Base-by-base conservation (phyloP, 305 asterid genomes). In the Ajuga reptans region DNA sequence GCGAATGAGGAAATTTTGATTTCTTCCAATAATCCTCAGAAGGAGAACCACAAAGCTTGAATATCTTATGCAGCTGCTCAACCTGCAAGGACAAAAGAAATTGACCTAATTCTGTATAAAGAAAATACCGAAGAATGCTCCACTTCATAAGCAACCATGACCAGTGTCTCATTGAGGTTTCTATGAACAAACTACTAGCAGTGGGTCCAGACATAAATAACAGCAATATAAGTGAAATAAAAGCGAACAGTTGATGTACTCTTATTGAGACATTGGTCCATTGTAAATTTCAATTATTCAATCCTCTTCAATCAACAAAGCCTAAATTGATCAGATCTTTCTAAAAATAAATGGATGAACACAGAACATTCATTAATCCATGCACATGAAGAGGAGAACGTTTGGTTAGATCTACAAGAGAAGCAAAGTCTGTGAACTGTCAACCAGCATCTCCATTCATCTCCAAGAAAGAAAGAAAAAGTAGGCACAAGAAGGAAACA, bases 31-130 rank as follows among this genome's bases (percentile, higher is more conserved):
- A 92, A 68, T 90, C 96, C 65, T 92, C 98, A 0, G 97, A 84
- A 49, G 98, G 98, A 46, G 98, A 92, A 61, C 98, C 98, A 77
- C 98, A 92, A 60, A 92, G 87, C 83, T 92, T 92, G 86, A 92
- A 92, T 76, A 92, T 90, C 81, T 92, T 90, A 81, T 92, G 97
- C 81, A 92, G 66, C 83, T 92, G 98, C 82, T 92, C 98, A 73
- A 92, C 97, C 98, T 92, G 77, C 68, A 79, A 51, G 52, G 39
- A 39, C 66, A 64, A 50, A 69, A 62, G 11, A 33, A n/a, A 61
- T 11, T 43, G 9, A 45, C 31, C 42, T 9, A 27, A 73, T 12
- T 53, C 31, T 14, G 64, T 66, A 31, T 12, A 33, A 39, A 52
- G 59, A 6, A 70, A 60, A 39, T 6, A 52, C 16, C 29, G 10